Percentiles rank a stretch among this genome's conserved stretches.
Evolutionary conservation across 768 basidiomycete genomes (phyloP).

Genomic region (Agrocybe praecox): DNA sequence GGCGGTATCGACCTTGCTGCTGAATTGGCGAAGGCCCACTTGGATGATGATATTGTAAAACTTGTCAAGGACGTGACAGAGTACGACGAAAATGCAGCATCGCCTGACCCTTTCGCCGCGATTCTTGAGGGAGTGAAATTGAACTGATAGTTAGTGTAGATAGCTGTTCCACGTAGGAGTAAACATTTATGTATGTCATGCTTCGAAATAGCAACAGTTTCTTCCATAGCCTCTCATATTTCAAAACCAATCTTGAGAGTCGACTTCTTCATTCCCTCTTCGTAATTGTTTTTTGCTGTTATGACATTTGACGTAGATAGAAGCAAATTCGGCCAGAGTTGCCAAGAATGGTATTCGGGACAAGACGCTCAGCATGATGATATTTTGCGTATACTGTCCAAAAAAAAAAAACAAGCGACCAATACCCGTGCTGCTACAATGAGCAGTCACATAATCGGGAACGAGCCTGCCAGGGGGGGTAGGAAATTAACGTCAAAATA

Average conservation of each 20-base stretch:
- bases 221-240: background rate
- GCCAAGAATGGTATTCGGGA: too few species aligned
- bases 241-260: background rate
- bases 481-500: background rate
- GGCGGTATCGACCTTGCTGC: conserved; percentile 28
- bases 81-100: conserved; percentile 24
- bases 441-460: background rate
- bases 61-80: conserved; percentile 20
- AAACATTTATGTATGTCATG: background rate
- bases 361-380: too few species aligned
- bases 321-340: too few species aligned
- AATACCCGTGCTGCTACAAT: too few species aligned
- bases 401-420: too few species aligned
- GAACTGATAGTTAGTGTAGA: background rate
- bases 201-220: background rate
- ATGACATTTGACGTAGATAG: too few species aligned
- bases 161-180: background rate
- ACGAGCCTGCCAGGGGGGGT: background rate
- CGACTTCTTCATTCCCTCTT: background rate
- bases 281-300: too few species aligned
- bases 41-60: conserved; percentile 23
- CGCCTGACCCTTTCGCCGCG: conserved; percentile 25
- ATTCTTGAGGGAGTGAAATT: conserved; percentile 24
- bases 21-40: conserved; percentile 24
- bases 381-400: too few species aligned